Evolutionary conservation across 2,329 filamentous ascomycete species (phyloP), one percentile per base, ranked within the genome.

Genomic region (Lizonia empirigonia): DNA sequence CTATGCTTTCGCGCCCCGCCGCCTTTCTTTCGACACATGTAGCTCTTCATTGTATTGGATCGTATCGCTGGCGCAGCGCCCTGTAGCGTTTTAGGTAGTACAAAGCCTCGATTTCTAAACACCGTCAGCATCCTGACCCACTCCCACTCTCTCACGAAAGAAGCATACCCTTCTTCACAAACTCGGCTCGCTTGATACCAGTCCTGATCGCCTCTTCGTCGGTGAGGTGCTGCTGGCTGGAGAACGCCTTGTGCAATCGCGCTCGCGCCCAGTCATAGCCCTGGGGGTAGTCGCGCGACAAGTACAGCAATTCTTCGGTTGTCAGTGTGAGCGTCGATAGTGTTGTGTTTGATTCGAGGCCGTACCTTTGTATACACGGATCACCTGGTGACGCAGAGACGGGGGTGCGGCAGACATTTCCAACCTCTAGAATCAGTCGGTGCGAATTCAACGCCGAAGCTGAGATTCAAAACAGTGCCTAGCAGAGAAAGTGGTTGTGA

Each of bases 121-220:
- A 4, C n/a, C 13, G 16, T 48, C 30, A 48, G 18, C 19, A 9
- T 7, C 10, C 24, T 26, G 10, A 10, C 7, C 24, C n/a, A n/a
- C n/a, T n/a, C n/a, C n/a, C n/a, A n/a, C n/a, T n/a, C n/a, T n/a
- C n/a, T n/a, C n/a, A n/a, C n/a, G n/a, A n/a, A n/a, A n/a, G n/a
- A n/a, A n/a, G n/a, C n/a, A n/a, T n/a, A n/a, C 97, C 93, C 81
- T 95, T 97, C 75, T 90, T 95, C 4, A 97, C 91, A 73, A 89
- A 97, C 60, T 95, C 85, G 0, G 91, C 93, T 53, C 87, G 81
- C 32, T 83, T 80, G 48, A 99, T 90, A 0, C 85, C 89, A 53
- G 86, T 81, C 33, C 80, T 81, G 40, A 99, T 97, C 64, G 90
- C 81, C 7, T 82, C 83, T 56, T 93, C 87, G 60, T 94, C 85